Conservation (phyloP, 2,329 filamentous ascomycete species). For the Colletotrichum sp. region DNA sequence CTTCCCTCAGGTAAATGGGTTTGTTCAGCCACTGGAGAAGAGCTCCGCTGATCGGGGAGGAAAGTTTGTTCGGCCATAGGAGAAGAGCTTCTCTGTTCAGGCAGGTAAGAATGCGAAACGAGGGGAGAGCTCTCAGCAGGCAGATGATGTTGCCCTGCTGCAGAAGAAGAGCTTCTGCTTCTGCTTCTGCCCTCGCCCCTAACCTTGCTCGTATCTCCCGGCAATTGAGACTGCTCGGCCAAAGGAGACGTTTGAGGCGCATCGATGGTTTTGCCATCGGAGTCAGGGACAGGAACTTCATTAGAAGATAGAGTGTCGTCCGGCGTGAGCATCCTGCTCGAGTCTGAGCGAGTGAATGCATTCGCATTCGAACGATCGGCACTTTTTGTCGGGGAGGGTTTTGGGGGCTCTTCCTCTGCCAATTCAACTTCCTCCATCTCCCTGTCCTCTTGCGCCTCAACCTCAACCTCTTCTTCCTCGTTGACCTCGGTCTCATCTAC, state of each 20-base stretch:
- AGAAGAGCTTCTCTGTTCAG: background rate
- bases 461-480: background rate
- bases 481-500: background rate
- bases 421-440: background rate
- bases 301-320: constrained; percentile 54
- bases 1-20: background rate
- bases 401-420: constrained; percentile 14
- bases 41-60: background rate
- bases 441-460: background rate
- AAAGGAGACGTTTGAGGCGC: background rate
- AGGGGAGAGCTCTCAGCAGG: background rate
- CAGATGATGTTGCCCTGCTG: background rate
- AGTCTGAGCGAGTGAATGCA: constrained; percentile 39
- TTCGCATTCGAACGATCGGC: constrained; percentile 31
- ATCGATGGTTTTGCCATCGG: constrained; percentile 17
- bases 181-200: background rate
- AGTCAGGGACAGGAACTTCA: constrained; percentile 7
- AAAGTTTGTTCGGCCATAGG: background rate
- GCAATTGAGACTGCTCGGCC: background rate
- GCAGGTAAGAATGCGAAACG: background rate
- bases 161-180: background rate
- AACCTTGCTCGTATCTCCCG: background rate
- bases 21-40: background rate
- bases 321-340: constrained; percentile 56
- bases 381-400: constrained; percentile 7